These are phyloP conservation scores for Fraxinus cuspidata DNA, from an alignment of 257 asterid species.

Conservation along the genomic window DNA sequence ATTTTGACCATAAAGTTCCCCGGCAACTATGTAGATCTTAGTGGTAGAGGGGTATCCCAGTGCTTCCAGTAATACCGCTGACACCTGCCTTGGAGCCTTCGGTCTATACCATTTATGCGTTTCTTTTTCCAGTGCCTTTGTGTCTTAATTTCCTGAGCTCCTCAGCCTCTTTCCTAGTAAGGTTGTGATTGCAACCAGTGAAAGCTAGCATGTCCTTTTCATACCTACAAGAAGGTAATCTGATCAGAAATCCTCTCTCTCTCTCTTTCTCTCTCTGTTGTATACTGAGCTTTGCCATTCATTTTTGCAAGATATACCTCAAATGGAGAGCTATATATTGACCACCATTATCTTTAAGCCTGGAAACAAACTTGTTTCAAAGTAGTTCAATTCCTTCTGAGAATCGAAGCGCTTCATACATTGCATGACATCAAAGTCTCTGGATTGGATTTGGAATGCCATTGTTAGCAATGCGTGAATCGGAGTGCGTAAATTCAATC, in stretches of 20 bases:
- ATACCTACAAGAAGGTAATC: conserved; percentile 44
- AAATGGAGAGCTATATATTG: conserved; percentile 86
- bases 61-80: conserved; percentile 82
- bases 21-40: conserved; percentile 82
- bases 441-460: conserved; percentile 73
- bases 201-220: conserved; percentile 98
- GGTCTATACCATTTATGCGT: conserved; percentile 67
- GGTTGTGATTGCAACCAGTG: conserved; percentile 93
- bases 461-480: conserved; percentile 85
- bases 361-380: conserved; percentile 55
- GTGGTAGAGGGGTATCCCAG: conserved; percentile 85
- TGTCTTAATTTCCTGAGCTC: conserved; percentile 84
- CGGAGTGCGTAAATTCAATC: conserved; percentile 75
- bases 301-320: conserved; percentile 45
- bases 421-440: conserved; percentile 86
- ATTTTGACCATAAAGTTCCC: conserved; percentile 80
- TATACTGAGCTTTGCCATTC: not conserved
- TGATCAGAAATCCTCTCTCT: not conserved
- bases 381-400: conserved; percentile 72
- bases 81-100: conserved; percentile 77
- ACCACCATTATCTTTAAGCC: conserved; percentile 61
- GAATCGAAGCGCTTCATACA: conserved; percentile 76
- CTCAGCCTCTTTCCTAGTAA: conserved; percentile 61
- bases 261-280: not conserved
- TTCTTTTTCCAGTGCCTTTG: conserved; percentile 90